These are phyloP conservation scores for Phytophthora tentaculata DNA, from an alignment of 352 stramenopile genomes.

Conservation along the genomic window DNA sequence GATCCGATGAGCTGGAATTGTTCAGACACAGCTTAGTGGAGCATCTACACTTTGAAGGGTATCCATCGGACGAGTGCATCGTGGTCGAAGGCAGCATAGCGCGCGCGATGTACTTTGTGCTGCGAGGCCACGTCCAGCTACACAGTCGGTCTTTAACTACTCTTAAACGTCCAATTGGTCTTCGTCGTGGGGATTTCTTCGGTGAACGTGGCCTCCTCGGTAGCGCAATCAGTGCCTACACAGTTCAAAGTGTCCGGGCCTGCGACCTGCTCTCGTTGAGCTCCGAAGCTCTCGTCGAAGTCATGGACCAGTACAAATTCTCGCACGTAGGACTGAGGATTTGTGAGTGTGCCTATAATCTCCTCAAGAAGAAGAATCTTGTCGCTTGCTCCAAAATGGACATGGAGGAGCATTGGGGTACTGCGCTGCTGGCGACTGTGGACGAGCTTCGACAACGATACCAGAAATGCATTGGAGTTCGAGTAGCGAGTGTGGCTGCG, in stretches of 20 bases:
- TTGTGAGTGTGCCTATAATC: conserved; percentile 23
- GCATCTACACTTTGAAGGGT: conserved; percentile 62
- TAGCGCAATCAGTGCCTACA: conserved; percentile 48
- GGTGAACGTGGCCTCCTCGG: conserved; percentile 65
- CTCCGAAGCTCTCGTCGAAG: conserved; percentile 49
- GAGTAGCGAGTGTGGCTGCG: not conserved
- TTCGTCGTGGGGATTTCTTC: conserved; percentile 59
- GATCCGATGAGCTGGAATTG: conserved; percentile 7
- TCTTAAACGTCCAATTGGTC: conserved; percentile 26
- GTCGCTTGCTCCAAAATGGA: conserved; percentile 23
- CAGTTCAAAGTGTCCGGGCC: conserved; percentile 38
- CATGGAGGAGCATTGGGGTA: conserved; percentile 38
- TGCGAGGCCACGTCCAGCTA: conserved; percentile 56
- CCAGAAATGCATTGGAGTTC: not conserved
- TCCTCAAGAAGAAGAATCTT: conserved; percentile 19
- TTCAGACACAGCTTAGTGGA: conserved; percentile 37
- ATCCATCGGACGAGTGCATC: conserved; percentile 61
- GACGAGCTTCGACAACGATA: conserved; percentile 12
- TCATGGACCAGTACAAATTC: conserved; percentile 37
- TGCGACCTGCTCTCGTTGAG: conserved; percentile 43
- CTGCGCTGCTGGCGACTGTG: conserved; percentile 27
- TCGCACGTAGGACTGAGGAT: conserved; percentile 30
- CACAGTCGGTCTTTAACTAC: conserved; percentile 34
- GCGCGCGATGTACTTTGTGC: conserved; percentile 74
- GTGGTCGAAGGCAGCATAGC: conserved; percentile 64